Conservation (phyloP, 495 filamentous ascomycete species). For the Hyaloscypha variabilis region DNA sequence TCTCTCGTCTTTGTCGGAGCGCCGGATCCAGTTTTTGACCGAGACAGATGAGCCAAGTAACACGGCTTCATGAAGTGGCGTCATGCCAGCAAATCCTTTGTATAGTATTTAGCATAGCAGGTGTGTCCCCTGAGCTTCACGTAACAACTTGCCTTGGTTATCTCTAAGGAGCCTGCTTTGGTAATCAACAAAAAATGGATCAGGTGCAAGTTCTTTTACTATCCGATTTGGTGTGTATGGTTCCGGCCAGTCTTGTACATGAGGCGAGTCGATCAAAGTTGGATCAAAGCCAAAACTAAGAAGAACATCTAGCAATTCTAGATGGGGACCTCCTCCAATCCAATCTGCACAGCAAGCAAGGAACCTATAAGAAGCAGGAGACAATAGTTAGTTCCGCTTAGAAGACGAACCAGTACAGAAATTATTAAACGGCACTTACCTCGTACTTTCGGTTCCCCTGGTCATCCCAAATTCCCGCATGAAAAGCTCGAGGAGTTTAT, state of each 20-base stretch:
- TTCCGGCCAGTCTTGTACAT: conserved; percentile 11
- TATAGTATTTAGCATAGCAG: background rate
- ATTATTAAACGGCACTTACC: conserved; percentile 9
- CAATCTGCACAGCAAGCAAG: conserved; percentile 12
- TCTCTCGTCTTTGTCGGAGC: conserved; percentile 19
- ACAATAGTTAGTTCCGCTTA: background rate
- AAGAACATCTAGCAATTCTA: conserved; percentile 18
- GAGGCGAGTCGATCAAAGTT: conserved; percentile 11
- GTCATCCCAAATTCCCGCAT: conserved; percentile 17
- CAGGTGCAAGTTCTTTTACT: background rate
- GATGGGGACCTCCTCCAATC: conserved; percentile 20
- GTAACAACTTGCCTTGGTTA: conserved; percentile 16
- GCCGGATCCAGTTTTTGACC: conserved; percentile 5
- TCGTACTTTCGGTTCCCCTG: conserved; percentile 8
- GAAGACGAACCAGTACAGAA: background rate
- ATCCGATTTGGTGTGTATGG: conserved; percentile 15
- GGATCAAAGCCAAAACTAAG: conserved; percentile 17
- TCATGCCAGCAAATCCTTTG: conserved; percentile 16
- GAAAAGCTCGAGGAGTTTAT: conserved; percentile 18
- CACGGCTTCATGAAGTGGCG: conserved; percentile 19
- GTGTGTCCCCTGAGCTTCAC: background rate
- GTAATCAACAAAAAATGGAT: conserved; percentile 22
- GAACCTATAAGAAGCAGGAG: conserved; percentile 13
- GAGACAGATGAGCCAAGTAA: conserved; percentile 15
- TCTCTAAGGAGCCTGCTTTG: conserved; percentile 9